Base-by-base conservation (phyloP, 257 asterid species). In the Verbascum thapsus region DNA sequence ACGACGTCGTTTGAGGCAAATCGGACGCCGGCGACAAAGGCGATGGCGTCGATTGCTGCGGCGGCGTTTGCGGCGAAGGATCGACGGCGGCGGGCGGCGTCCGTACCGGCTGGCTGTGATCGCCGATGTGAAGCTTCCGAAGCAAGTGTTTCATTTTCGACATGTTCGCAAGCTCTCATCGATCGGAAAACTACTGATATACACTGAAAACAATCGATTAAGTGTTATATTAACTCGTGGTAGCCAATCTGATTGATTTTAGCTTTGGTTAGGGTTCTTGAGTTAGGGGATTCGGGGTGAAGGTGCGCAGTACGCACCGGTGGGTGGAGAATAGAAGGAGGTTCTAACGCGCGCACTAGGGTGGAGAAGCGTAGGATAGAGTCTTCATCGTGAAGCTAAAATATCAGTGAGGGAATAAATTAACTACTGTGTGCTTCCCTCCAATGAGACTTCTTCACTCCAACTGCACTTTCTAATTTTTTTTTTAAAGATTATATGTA, bases 41-140 rank as follows among this genome's bases (percentile, higher is more conserved):
- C 32, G 78, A 66, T 1, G 82, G 61, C 1, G 72, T 23, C 44
- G 81, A 54, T 0, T 64, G 72, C 41, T 37, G 39, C 75, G 72
- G 18, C 68, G 74, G 17, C 63, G 78, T 55, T 41, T 68, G 79
- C 19, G 76, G 74, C 12, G 84, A 62, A 10, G 78, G 79, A 53
- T 79, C 84, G 39, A 43, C 74, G 10, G 55, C 55, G 38, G 76
- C 48, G 4, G 75, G 63, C 64, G 68, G 67, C 2, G 68, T 67
- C 11, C 63, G 58, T 32, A 37, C 70, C 22, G 51, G 70, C 15
- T 53, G 56, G 15, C 70, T 58, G 64, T 80, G 80, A 74, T 78
- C 81, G 52, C 96, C 90, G 79, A 90, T 85, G 80, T 90, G 97
- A 67, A 90, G 85, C 87, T 85, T 90, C 45, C 97, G 81, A 72